These are phyloP conservation scores for Cantharellus cinnabarinus DNA, from an alignment of 768 basidiomycete genomes.

Conservation along the genomic window DNA sequence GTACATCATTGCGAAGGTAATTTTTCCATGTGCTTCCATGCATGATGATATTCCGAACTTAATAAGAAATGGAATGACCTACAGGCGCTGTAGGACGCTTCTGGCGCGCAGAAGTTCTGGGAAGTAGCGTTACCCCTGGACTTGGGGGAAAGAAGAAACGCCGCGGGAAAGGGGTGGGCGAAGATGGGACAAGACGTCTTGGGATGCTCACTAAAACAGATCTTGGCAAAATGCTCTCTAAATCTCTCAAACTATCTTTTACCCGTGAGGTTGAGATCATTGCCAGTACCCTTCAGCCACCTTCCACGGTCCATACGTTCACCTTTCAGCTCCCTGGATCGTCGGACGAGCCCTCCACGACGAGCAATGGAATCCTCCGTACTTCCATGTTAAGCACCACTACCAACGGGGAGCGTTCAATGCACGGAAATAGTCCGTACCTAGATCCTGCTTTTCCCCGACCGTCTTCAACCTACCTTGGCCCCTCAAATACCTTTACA, in stretches of 20 bases:
- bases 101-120: slow-evolving; percentile 84
- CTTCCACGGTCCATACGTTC: slow-evolving; percentile 82
- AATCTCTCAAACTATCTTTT: slow-evolving; percentile 85
- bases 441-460: slow-evolving; percentile 43
- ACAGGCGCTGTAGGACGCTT: slow-evolving; percentile 62
- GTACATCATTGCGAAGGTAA: slow-evolving; percentile 47
- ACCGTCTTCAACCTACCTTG: slow-evolving; percentile 62
- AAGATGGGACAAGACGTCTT: slow-evolving; percentile 12
- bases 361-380: slow-evolving; percentile 17
- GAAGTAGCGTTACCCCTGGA: slow-evolving; percentile 69
- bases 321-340: slow-evolving; percentile 52
- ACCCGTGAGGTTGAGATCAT: slow-evolving; percentile 85
- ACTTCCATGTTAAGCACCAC: slow-evolving; percentile 43
- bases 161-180: slow-evolving; percentile 40
- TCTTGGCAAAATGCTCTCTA: slow-evolving; percentile 76
- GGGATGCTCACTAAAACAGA: slow-evolving; percentile 54
- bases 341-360: slow-evolving; percentile 21
- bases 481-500: slow-evolving; percentile 31
- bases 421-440: slow-evolving; percentile 39
- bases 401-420: slow-evolving; percentile 32
- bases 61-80: background rate
- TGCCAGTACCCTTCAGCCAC: slow-evolving; percentile 83
- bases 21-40: background rate
- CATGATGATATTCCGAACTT: background rate
- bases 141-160: slow-evolving; percentile 33